A percentile compares a stretch with the other conserved stretches of the same genome.
phyloP scores from a whole-genome alignment of 1,284 basidiomycete species.

The Boletus mariae region DNA sequence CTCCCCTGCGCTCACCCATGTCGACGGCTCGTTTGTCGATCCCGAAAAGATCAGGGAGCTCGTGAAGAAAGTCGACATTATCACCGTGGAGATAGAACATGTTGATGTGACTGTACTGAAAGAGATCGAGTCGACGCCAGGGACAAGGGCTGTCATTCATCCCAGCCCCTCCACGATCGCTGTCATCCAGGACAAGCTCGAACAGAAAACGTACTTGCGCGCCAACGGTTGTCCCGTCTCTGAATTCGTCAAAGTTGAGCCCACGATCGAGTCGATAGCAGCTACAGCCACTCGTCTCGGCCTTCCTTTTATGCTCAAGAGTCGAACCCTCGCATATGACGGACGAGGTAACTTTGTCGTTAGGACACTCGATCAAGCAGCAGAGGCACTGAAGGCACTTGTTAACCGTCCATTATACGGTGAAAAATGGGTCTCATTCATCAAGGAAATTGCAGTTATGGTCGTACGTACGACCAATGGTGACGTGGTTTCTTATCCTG shows the following conservation, averaged over 20 bases:
- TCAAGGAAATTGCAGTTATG: slow-evolving; percentile 94
- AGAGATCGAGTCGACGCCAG: slow-evolving; percentile 49
- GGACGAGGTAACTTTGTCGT: slow-evolving; percentile 92
- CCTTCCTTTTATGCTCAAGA: slow-evolving; percentile 95
- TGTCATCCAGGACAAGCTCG: slow-evolving; percentile 93
- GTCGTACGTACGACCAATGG: slow-evolving; percentile 83
- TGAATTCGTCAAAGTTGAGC: slow-evolving; percentile 64
- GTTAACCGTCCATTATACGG: slow-evolving; percentile 78
- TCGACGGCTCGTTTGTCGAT: slow-evolving; percentile 90
- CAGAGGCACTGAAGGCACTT: slow-evolving; percentile 66
- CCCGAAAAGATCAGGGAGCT: slow-evolving; percentile 79
- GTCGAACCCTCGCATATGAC: slow-evolving; percentile 92
- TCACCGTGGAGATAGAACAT: slow-evolving; percentile 88
- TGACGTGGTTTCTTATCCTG: slow-evolving; percentile 82
- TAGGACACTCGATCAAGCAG: slow-evolving; percentile 50
- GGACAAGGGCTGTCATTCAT: slow-evolving; percentile 62
- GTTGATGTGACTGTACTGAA: slow-evolving; percentile 58
- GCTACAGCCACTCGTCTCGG: slow-evolving; percentile 60
- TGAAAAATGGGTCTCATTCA: slow-evolving; percentile 91
- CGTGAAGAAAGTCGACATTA: slow-evolving; percentile 78
- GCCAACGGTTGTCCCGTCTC: slow-evolving; percentile 67
- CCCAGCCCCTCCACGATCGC: slow-evolving; percentile 83
- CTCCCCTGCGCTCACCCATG: slow-evolving; percentile 53
- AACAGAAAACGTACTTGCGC: slow-evolving; percentile 81
- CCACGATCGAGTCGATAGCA: slow-evolving; percentile 54